A percentile compares a stretch with the other conserved stretches of the same genome.
phyloP scores from a whole-genome alignment of 2,329 filamentous ascomycete species.

The Macrophomina pseudophaseolina region DNA sequence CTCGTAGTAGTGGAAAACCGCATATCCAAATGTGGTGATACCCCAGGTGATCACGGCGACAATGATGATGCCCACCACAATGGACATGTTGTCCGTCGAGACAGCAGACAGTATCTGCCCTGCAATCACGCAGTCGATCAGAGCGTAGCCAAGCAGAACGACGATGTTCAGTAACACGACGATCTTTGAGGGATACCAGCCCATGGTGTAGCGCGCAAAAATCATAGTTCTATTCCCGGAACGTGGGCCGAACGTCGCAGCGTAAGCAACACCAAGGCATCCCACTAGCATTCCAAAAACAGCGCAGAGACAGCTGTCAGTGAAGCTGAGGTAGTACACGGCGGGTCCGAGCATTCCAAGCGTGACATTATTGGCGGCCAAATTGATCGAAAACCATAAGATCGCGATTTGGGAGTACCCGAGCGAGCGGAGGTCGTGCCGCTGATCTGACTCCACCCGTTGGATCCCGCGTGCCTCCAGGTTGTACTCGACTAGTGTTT shows the following conservation, averaged over 20 bases:
- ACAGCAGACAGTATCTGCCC: slow-evolving; percentile 73
- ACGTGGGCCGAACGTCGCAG: slow-evolving; percentile 65
- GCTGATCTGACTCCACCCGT: slow-evolving; percentile 60
- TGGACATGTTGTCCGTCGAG: slow-evolving; percentile 62
- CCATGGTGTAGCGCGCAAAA: slow-evolving; percentile 66
- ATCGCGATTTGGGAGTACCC: slow-evolving; percentile 62
- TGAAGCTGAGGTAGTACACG: slow-evolving; percentile 63
- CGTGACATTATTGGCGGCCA: slow-evolving; percentile 67
- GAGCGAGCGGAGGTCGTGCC: slow-evolving; percentile 57
- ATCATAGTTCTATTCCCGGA: slow-evolving; percentile 68
- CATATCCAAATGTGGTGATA: slow-evolving; percentile 71
- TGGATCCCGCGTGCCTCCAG: slow-evolving; percentile 66
- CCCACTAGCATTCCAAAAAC: slow-evolving; percentile 64
- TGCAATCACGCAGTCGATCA: slow-evolving; percentile 69
- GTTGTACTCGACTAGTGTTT: slow-evolving; percentile 55
- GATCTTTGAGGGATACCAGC: slow-evolving; percentile 69
- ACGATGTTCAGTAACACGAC: slow-evolving; percentile 68
- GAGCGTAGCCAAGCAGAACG: slow-evolving; percentile 64
- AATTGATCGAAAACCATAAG: slow-evolving; percentile 67
- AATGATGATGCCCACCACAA: slow-evolving; percentile 71
- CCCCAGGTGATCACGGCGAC: slow-evolving; percentile 66
- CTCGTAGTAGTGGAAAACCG: slow-evolving; percentile 71
- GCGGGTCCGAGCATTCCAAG: slow-evolving; percentile 67
- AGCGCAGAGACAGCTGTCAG: slow-evolving; percentile 61
- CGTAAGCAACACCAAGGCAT: slow-evolving; percentile 61